Base-by-base conservation (phyloP, 1,284 basidiomycete genomes). In the Marasmius sp. region DNA sequence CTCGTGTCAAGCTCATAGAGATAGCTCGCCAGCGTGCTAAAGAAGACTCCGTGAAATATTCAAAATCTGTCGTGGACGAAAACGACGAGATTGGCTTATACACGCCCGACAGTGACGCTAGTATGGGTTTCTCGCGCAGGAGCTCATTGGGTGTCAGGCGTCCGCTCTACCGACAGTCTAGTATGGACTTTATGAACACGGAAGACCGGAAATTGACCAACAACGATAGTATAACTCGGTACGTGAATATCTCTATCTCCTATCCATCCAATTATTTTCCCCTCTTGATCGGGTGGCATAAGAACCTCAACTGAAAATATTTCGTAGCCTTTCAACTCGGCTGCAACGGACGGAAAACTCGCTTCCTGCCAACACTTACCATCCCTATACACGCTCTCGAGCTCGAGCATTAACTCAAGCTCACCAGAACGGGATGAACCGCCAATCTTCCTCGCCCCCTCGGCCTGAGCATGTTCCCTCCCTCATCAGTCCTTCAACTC, bases 101-200 rank as follows among this genome's bases (percentile, higher is more conserved):
- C 54, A 50, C 52, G 49, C 37, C 72, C 61, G 74, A 76, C 47
- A 67, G 71, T 47, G 78, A 77, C 57, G 75, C 79, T 39, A 64
- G 69, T 72, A 56, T 65, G 36, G 52, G 48, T 14, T 45, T 56
- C 34, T 41, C 37, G 38, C 18, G 52, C 54, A 59, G 60, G 57
- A 56, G 50, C 38, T 60, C 63, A 54, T 50, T 53, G 37, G 59
- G 60, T 36, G 70, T 71, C 43, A 81, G 80, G 63, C 82, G 86
- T 18, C 87, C 87, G 11, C 76, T 92, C 37, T 90, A 91, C 72
- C 81, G 89, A 63, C 90, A 91, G 76, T 91, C 89, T 41, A 91
- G 89, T 72, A 93, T 92, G 91, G 91, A 93, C 70, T 92, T 92
- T 68, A 83, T 93, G 73, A 83, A 83, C 65, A 68, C 74, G 33